Base-by-base conservation (phyloP, 768 basidiomycete genomes). In the Suillus subaureus region DNA sequence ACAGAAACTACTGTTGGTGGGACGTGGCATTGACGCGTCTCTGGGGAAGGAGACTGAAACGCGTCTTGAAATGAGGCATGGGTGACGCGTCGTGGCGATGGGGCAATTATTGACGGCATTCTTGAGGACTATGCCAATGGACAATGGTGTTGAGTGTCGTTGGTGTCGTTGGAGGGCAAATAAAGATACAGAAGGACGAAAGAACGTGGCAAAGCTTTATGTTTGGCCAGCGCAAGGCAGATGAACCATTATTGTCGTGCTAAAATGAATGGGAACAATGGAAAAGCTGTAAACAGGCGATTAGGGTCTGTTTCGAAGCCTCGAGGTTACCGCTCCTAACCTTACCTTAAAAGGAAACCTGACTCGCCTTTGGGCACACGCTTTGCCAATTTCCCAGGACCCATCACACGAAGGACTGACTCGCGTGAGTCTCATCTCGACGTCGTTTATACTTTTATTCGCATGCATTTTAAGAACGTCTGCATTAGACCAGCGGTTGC, bases 31-130 rank as follows among this genome's bases (percentile, higher is more conserved):
- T 60, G 58, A 60, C 40, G 58, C 58, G 26, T 60, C 6, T 42
- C 58, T 31, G 45, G 64, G 3, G 43, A 39, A 23, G 68, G 57
- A 28, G 45, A 58, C 49, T 62, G 68, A 43, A 56, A 31, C 3
- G 54, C 62, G 15, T 55, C 42, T 68, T 43, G 54, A 57, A 64
- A 37, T 40, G 8, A 58, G 55, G 64, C 35, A 68, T 71, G 73
- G 18, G 72, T 67, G 33, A 77, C 75, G 62, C 68, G 67, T 70
- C 78, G 79, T 15, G 81, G 79, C 11, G 75, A 72, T 28, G 82
- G 80, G 18, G 81, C 78, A 71, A 81, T 66, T 75, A 85, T 82
- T 74, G 80, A 70, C 68, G 79, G 78, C 80, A 82, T 82, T 68
- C 69, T 62, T 43, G 63, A 49, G 16, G 31, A 45, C 18, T 61